Evolutionary conservation across 192 early-diverging fungal genomes (phyloP).

Genomic region (Umbelopsis isabellina): DNA sequence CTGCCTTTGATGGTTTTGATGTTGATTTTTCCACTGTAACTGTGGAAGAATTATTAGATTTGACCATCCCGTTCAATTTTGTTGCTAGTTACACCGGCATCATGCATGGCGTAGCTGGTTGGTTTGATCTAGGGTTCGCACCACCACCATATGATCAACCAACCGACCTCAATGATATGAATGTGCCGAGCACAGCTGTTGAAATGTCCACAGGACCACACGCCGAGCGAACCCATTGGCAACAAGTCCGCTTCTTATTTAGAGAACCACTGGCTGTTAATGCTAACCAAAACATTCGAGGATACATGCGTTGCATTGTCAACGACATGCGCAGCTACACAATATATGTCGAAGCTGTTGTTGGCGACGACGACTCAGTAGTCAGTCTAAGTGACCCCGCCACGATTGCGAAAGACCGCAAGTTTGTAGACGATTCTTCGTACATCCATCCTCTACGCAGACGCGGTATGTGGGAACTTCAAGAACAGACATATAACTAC

Average conservation of each 20-base stretch:
- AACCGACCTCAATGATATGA: not conserved
- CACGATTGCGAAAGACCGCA: slow-evolving; percentile 28
- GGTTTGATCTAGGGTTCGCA: slow-evolving; percentile 93
- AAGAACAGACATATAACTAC: slow-evolving; percentile 91
- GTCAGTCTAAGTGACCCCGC: slow-evolving; percentile 53
- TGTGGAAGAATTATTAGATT: slow-evolving; percentile 76
- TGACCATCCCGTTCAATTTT: slow-evolving; percentile 87
- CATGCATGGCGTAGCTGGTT: slow-evolving; percentile 93
- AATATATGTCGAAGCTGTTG: slow-evolving; percentile 72
- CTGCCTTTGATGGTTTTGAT: slow-evolving; percentile 51
- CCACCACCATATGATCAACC: slow-evolving; percentile 51
- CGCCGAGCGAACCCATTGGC: slow-evolving; percentile 96
- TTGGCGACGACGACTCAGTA: slow-evolving; percentile 39
- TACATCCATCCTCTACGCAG: slow-evolving; percentile 44
- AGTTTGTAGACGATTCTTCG: not conserved
- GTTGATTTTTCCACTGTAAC: slow-evolving; percentile 90
- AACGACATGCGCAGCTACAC: slow-evolving; percentile 94
- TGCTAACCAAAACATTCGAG: slow-evolving; percentile 82
- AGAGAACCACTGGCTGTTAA: slow-evolving; percentile 96
- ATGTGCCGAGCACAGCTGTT: slow-evolving; percentile 47
- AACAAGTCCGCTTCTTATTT: slow-evolving; percentile 93
- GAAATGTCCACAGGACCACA: slow-evolving; percentile 86
- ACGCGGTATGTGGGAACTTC: slow-evolving; percentile 82
- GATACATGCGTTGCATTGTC: slow-evolving; percentile 82
- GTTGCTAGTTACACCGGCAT: slow-evolving; percentile 82